These are phyloP conservation scores for Triangularia setosa DNA, from an alignment of 2,329 filamentous ascomycete species.

Conservation along the genomic window DNA sequence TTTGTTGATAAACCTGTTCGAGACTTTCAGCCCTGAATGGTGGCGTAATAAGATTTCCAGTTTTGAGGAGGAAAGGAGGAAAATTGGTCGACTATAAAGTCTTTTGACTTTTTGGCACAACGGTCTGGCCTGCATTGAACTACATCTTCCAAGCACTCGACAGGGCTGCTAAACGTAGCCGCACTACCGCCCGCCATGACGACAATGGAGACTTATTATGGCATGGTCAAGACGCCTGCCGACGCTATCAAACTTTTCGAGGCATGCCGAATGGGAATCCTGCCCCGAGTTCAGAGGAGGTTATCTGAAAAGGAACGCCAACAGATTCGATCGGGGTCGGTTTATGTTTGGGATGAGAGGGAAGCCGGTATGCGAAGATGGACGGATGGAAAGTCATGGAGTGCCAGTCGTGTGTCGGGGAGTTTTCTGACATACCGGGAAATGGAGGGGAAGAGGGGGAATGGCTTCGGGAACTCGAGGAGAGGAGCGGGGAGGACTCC, in stretches of 20 bases:
- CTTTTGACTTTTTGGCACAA: not conserved
- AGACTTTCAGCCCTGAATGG: constrained; percentile 13
- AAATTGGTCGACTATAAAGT: not conserved
- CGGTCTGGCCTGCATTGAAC: not conserved
- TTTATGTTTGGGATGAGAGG: constrained; percentile 99
- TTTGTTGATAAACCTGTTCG: not conserved
- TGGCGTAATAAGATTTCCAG: not conserved
- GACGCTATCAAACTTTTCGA: constrained; percentile 99
- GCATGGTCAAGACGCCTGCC: constrained; percentile 88
- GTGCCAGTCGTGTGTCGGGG: constrained; percentile 91
- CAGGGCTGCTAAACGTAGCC: not conserved
- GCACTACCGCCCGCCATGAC: not conserved
- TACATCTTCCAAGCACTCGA: not conserved
- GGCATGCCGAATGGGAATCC: constrained; percentile 81
- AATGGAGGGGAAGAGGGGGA: constrained; percentile 97
- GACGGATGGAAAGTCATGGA: constrained; percentile 99
- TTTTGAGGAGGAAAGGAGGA: constrained; percentile 11
- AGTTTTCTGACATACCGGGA: constrained; percentile 97
- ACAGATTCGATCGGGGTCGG: constrained; percentile 91
- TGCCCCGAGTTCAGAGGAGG: constrained; percentile 87
- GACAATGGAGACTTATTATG: constrained; percentile 92
- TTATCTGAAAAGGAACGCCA: constrained; percentile 96
- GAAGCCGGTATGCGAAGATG: constrained; percentile 97
- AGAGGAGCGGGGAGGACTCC: constrained; percentile 70
- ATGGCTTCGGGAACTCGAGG: constrained; percentile 60